Conservation (phyloP, 148 eudicot genomes). For the Camellia japonica region DNA sequence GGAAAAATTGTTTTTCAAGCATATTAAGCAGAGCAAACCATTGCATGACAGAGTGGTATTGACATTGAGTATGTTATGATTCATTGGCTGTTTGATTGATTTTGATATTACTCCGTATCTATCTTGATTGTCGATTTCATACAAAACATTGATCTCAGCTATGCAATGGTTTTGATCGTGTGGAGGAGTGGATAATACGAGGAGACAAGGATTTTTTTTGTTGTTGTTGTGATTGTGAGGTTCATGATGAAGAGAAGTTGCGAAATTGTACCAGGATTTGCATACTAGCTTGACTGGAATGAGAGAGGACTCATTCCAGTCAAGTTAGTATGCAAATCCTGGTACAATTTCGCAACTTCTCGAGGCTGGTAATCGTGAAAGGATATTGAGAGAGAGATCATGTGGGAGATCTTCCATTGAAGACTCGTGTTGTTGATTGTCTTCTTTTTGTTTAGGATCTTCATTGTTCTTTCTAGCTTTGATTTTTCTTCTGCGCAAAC, state of each 20-base stretch:
- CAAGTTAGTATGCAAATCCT: no score
- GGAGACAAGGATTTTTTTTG: neutral
- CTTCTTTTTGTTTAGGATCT: no score
- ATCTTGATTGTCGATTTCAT: no score
- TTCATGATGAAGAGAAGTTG: neutral
- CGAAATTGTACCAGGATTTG: neutral
- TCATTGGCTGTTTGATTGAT: neutral
- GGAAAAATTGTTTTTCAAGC: neutral
- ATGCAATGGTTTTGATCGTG: neutral
- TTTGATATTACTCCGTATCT: no score
- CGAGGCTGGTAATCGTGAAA: neutral
- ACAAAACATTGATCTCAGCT: no score
- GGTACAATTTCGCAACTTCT: no score
- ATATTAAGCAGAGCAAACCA: neutral
- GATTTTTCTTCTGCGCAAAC: no score
- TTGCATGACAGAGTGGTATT: neutral
- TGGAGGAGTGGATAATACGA: neutral
- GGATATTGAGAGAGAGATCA: neutral
- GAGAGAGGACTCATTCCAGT: no score
- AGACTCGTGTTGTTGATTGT: neutral
- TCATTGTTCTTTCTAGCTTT: no score
- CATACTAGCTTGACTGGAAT: neutral
- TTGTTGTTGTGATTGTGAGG: neutral
- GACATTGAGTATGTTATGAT: neutral
- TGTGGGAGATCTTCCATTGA: constrained; percentile 1